These are phyloP conservation scores for Lignosus rhinocerotis DNA, from an alignment of 1,284 basidiomycete species.

Conservation along the genomic window DNA sequence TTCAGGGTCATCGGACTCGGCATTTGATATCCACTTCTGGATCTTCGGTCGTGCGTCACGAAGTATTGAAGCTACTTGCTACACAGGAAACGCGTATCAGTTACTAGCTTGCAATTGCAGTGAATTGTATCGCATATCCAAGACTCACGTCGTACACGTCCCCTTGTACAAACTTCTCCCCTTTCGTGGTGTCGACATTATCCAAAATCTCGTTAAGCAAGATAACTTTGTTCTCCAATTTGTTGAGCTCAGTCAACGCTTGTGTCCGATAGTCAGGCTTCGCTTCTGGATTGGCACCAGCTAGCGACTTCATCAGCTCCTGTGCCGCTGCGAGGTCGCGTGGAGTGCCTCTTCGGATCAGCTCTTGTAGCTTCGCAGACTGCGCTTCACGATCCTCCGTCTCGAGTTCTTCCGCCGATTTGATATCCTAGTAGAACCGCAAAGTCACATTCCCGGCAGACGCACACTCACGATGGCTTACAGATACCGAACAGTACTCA, in stretches of 20 bases:
- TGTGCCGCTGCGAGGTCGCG: slow-evolving; percentile 95
- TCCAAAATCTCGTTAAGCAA: slow-evolving; percentile 96
- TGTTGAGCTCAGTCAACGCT: slow-evolving; percentile 88
- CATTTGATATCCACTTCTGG: slow-evolving; percentile 98
- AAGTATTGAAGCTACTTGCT: slow-evolving; percentile 92
- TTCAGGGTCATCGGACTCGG: slow-evolving; percentile 79
- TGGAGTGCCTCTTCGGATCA: slow-evolving; percentile 95
- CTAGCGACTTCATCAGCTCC: slow-evolving; percentile 95
- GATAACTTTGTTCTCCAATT: slow-evolving; percentile 93
- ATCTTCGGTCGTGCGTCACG: slow-evolving; percentile 88
- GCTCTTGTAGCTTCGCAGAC: slow-evolving; percentile 95
- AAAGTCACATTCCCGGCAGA: not conserved
- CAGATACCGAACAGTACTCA: slow-evolving; percentile 31
- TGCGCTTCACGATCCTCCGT: slow-evolving; percentile 95
- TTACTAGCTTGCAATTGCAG: not conserved
- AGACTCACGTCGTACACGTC: slow-evolving; percentile 88
- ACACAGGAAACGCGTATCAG: not conserved
- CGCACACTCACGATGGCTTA: not conserved
- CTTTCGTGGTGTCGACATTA: slow-evolving; percentile 73
- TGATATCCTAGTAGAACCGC: slow-evolving; percentile 68
- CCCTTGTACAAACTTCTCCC: slow-evolving; percentile 80
- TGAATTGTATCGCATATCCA: not conserved
- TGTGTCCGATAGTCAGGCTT: slow-evolving; percentile 93
- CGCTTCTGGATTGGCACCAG: slow-evolving; percentile 93
- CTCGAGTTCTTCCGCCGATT: slow-evolving; percentile 95